phyloP scores from a whole-genome alignment of 108 stramenopile species.

The Cyclotella baltica region DNA sequence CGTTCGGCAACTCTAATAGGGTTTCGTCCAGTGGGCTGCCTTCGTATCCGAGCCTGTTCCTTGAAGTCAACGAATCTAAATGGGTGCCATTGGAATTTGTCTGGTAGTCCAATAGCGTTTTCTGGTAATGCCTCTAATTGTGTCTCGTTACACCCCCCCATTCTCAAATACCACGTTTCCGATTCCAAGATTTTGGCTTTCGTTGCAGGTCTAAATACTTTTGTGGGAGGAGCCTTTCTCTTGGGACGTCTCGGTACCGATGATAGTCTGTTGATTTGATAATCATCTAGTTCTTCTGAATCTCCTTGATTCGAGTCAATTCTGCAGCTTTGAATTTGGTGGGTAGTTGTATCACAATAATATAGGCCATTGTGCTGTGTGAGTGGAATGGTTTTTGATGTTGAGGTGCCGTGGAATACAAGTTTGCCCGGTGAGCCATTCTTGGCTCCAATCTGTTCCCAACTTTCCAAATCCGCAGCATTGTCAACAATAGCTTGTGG shows the following conservation, averaged over 20 bases:
- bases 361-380: background rate
- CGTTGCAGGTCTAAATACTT: background rate
- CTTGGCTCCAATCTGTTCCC: background rate
- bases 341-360: background rate
- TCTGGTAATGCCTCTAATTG: background rate
- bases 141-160: too few species aligned
- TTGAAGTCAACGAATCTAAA: too few species aligned
- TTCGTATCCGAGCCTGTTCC: background rate
- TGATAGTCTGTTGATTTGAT: background rate
- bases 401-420: background rate
- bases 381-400: background rate
- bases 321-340: background rate
- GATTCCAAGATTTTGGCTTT: conserved; percentile 5
- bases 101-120: background rate
- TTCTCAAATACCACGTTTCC: background rate
- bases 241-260: too few species aligned
- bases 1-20: background rate
- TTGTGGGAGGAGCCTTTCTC: background rate
- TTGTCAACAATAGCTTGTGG: background rate
- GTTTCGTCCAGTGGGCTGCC: background rate
- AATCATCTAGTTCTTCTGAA: background rate
- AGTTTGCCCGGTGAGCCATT: background rate
- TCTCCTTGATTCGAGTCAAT: background rate
- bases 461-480: background rate
- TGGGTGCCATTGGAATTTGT: too few species aligned